Percentiles rank a stretch among this genome's conserved stretches.
Conservation (phyloP, 1,284 basidiomycete species). For the Rhodotorula sp. region DNA sequence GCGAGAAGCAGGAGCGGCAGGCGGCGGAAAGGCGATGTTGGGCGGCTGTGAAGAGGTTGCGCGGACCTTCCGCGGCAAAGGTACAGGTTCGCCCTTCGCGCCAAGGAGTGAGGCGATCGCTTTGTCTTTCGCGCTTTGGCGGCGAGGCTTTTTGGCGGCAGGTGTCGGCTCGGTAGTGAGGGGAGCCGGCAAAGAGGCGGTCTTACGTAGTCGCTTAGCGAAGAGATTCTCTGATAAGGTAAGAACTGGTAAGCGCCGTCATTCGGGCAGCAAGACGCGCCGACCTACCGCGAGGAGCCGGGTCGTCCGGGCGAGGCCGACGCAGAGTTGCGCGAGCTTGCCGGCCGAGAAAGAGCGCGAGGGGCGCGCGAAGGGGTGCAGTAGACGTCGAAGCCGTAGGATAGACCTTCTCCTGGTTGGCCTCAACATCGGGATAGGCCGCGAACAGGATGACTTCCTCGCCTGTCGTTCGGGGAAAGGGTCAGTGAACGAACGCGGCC, state of each 20-base stretch:
- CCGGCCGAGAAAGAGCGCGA: conserved; percentile 30
- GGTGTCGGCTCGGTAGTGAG: conserved; percentile 1
- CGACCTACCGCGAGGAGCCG: conserved; percentile 32
- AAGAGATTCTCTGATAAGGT: conserved; percentile 27
- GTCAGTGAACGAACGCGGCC: not conserved
- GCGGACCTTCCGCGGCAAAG: not conserved
- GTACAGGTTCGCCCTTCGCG: not conserved
- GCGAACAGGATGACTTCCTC: conserved; percentile 36
- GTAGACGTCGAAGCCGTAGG: not conserved
- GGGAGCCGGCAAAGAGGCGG: conserved; percentile 31
- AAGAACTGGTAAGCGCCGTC: too few species aligned
- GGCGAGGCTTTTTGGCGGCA: conserved; percentile 1
- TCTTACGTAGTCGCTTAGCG: conserved; percentile 32
- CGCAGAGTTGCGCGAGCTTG: not conserved
- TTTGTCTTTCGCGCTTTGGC: conserved; percentile 20
- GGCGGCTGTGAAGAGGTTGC: conserved; percentile 4
- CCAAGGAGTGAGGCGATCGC: conserved; percentile 16
- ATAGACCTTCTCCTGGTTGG: not conserved
- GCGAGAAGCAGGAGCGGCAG: not conserved
- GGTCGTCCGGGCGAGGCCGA: conserved; percentile 37
- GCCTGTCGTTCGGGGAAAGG: not conserved
- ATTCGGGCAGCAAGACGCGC: too few species aligned
- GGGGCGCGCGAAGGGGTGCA: not conserved
- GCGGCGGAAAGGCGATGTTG: not conserved
- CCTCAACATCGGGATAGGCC: not conserved